Conservation (phyloP, 345 rosid species). For the Citropsis articulata region DNA sequence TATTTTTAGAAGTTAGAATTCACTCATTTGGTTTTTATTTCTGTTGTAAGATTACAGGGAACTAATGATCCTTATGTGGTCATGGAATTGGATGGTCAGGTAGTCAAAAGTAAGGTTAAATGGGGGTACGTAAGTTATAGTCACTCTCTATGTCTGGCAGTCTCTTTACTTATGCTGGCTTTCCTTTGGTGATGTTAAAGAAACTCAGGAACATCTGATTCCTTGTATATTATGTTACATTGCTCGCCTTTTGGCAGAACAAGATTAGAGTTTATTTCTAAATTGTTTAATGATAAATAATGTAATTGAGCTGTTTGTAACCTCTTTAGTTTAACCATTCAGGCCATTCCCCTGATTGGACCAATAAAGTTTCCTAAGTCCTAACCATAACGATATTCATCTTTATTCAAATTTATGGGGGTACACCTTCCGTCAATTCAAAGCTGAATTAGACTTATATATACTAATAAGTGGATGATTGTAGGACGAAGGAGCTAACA, state of each 20-base stretch:
- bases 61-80: slow-evolving; percentile 83
- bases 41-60: slow-evolving; percentile 39
- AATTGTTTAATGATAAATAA: neutral
- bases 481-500: slow-evolving; percentile 74
- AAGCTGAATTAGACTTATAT: neutral
- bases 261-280: neutral
- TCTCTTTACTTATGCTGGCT: neutral
- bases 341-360: neutral
- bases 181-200: slow-evolving; percentile 8
- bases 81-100: slow-evolving; percentile 85
- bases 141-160: neutral
- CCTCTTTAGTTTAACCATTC: neutral
- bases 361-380: neutral
- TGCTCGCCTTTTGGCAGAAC: neutral
- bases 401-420: neutral
- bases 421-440: neutral
- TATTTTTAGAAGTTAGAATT: neutral
- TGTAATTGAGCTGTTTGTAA: neutral
- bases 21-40: neutral
- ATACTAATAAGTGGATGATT: slow-evolving; percentile 17
- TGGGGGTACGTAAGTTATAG: slow-evolving; percentile 50
- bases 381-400: neutral
- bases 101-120: slow-evolving; percentile 73
- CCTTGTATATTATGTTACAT: neutral
- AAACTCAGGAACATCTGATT: neutral